A percentile compares a stretch with the other conserved stretches of the same genome.
Evolutionary conservation across 2,329 filamentous ascomycete species (phyloP).

Genomic region (Fusarium sp.): DNA sequence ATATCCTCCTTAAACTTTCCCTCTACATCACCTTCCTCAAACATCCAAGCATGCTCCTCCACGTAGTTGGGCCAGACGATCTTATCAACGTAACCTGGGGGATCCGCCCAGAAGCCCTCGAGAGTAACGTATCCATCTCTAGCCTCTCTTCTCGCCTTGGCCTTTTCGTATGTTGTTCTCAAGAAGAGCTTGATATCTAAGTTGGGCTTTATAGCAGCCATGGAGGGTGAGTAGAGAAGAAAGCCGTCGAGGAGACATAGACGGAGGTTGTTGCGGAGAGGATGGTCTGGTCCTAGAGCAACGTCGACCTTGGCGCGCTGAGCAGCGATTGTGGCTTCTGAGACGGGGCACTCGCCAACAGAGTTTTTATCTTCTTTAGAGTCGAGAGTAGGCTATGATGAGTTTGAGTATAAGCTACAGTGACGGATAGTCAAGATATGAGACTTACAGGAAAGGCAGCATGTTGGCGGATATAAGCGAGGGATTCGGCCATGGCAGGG

Average conservation of each 20-base stretch:
- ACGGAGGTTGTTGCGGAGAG: slow-evolving; percentile 51
- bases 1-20: slow-evolving; percentile 61
- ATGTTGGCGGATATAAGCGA: slow-evolving; percentile 75
- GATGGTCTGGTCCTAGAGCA: slow-evolving; percentile 59
- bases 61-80: slow-evolving; percentile 98
- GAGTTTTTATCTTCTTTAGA: slow-evolving; percentile 70
- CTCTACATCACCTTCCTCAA: slow-evolving; percentile 75
- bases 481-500: slow-evolving; percentile 71
- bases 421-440: background rate
- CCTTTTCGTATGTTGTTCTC: slow-evolving; percentile 71
- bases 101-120: slow-evolving; percentile 95
- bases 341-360: slow-evolving; percentile 65
- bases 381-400: slow-evolving; percentile 46
- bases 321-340: slow-evolving; percentile 58
- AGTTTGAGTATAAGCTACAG: background rate
- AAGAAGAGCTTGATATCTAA: slow-evolving; percentile 85
- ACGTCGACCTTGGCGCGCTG: slow-evolving; percentile 60
- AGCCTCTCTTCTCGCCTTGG: slow-evolving; percentile 73
- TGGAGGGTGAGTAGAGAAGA: slow-evolving; percentile 74
- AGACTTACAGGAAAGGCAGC: slow-evolving; percentile 71
- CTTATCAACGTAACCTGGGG: slow-evolving; percentile 91
- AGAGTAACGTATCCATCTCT: slow-evolving; percentile 82
- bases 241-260: slow-evolving; percentile 90
- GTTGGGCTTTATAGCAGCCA: slow-evolving; percentile 66
- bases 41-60: slow-evolving; percentile 82